Base-by-base conservation (phyloP, 768 basidiomycete species). In the Termitomyces sp. region DNA sequence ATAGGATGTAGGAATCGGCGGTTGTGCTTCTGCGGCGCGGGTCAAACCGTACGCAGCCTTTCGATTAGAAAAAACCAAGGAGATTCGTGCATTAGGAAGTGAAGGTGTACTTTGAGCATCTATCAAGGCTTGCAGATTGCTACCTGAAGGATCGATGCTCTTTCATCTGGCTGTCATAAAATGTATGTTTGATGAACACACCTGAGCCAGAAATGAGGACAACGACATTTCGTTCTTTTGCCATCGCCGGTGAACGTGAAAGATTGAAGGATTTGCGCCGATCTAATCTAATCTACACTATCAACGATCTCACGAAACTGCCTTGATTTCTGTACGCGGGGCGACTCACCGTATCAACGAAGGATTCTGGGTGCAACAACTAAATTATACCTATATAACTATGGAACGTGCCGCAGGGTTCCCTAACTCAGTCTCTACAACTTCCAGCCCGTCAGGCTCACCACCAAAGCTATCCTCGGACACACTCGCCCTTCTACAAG, bases 71-170 rank as follows among this genome's bases (percentile, higher is more conserved):
- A 98, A 74, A 42, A 98, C 96, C 68, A 91, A 84, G 54, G 79
- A 81, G 70, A 99, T 91, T 56, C 78, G 72, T 2, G 90, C 78
- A 63, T 88, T 72, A 2, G 93, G 90, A 28, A 96, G 79, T n/a
- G 81, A 71, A n/a, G 85, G 77, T 0, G 92, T 91, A 66, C 85
- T 80, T 66, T 84, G 84, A 13, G 95, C 93, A 74, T 98, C 91
- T 68, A 99, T 91, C 63, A 98, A 84, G 1, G 97, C 96, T 76
- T 98, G 95, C 12, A 99, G 86, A 75, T 99, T 99, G 24, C 92
- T 91, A 45, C 97, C 96, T 98, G 28, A 20, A n/a, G 28, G 13
- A 65, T 54, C 35, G 39, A 45, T 33, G 13, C n/a, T 24, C 22
- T n/a, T 6, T 44, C 8, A 42, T 55, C 18, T 24, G 18, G n/a